A percentile compares a stretch with the other conserved stretches of the same genome.
Conservation (phyloP, 768 basidiomycete species). For the Pulveroboletus sp. region DNA sequence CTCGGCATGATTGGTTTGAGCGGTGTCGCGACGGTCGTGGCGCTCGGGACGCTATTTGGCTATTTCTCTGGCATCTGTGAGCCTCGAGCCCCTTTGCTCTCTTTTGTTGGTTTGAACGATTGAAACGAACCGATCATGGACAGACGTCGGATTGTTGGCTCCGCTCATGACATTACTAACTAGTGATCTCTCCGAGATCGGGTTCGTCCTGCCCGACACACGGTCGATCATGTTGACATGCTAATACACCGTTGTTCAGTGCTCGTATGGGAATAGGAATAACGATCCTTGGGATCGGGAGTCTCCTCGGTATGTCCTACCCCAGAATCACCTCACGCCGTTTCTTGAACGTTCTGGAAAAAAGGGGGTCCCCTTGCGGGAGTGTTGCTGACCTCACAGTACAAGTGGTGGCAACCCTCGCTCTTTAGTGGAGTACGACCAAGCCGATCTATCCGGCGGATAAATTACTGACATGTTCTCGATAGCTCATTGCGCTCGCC, state of each 20-base stretch:
- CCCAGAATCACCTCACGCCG: not conserved
- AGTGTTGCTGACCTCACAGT: slow-evolving; percentile 45
- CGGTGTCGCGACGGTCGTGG: slow-evolving; percentile 32
- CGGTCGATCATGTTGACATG: not conserved
- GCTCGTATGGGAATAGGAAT: not conserved
- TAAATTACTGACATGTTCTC: not conserved
- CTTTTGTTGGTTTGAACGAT: not conserved
- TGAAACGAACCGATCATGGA: not conserved
- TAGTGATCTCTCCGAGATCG: slow-evolving; percentile 45
- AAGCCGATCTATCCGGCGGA: not conserved
- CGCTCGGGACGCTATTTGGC: slow-evolving; percentile 42
- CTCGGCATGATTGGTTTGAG: slow-evolving; percentile 43
- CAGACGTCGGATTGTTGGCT: slow-evolving; percentile 37
- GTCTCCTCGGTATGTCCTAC: slow-evolving; percentile 20
- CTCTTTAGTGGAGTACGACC: slow-evolving; percentile 44
- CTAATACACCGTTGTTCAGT: not conserved
- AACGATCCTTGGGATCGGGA: slow-evolving; percentile 10
- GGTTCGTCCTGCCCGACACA: slow-evolving; percentile 21
- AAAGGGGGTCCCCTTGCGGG: slow-evolving; percentile 57
- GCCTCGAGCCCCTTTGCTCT: slow-evolving; percentile 4
- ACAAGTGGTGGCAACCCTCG: slow-evolving; percentile 54
- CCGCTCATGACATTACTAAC: slow-evolving; percentile 26
- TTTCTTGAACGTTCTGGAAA: not conserved
- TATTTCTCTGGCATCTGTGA: slow-evolving; percentile 44
- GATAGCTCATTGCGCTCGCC: slow-evolving; percentile 6